Base-by-base conservation (phyloP, 1,284 basidiomycete genomes). In the Cryptococcus sp. region DNA sequence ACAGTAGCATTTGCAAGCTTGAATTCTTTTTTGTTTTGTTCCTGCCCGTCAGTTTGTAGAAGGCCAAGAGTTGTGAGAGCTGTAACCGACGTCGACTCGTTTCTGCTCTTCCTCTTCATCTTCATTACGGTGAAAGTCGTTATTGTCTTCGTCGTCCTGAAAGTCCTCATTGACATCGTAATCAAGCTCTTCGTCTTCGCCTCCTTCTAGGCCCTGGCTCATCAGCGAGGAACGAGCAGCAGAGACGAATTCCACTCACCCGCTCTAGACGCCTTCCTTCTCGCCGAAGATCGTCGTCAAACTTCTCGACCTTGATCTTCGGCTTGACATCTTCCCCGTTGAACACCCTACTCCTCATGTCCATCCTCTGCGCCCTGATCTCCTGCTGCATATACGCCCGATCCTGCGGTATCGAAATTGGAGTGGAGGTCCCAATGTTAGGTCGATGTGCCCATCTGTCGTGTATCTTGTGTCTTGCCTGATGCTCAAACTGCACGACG, bases 121-220 rank as follows among this genome's bases (percentile, higher is more conserved):
- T 33, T 57, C 58, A 51, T 71, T 62, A 6, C 57, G 55, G 42
- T 71, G 67, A 56, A 71, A 69, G 0, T 63, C 67, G 48, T 70
- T 69, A 50, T 54, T 56, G 43, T 71, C 69, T 37, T 71, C 69
- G 43, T 71, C 69, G 54, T 71, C 69, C 43, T 68, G 65, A 43
- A 71, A 71, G 23, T 66, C 62, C n/a, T 71, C 69, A 36, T 63
- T 60, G 18, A 59, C 55, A 45, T 71, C 68, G 45, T 61, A 71
- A 51, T 71, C 69, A 9, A 71, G 56, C 47, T 71, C 69, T 50
- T 69, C 68, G 45, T 67, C 69, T 10, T 59, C 47, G 4, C 65
- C 68, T 21, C 66, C 69, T 48, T 71, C 69, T 21, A 71, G 39
- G 4, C 68, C 63, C 65, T 67, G 48, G 4, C 24, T 12, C 32